Evolutionary conservation across 2,329 filamentous ascomycete species (phyloP), one percentile per base, ranked within the genome.

Genomic region (Arachnopeziza araneosa): DNA sequence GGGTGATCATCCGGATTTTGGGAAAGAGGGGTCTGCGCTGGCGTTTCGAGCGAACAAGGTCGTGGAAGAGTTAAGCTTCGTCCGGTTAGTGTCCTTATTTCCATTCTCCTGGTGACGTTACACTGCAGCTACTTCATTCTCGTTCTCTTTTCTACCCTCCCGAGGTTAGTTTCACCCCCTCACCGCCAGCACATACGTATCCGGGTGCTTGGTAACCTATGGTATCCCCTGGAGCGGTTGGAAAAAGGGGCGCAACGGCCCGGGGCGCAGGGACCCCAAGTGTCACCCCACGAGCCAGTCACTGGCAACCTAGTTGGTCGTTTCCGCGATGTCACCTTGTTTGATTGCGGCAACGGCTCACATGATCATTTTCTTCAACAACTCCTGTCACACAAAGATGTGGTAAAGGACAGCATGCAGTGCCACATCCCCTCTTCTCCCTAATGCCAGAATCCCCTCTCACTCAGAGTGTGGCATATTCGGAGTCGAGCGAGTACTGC

Each of bases 61-160:
- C 12, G 80, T 89, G 17, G 85, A 89, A 69, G 82, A 88, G 66
- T 77, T 92, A 65, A 89, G 85, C 68, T 92, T 92, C 70, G 74
- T 92, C 32, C 83, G 86, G 88, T 91, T 75, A 78, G 87, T 69
- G 50, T 58, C 23, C 36, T 23, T 55, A 50, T 59, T 30, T 30
- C 26, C 54, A 21, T 23, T 22, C 24, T 21, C 14, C 26, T n/a
- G 19, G 24, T 14, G 21, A 26, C 17, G 21, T 24, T 53, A n/a
- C 23, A 26, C 19, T 24, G 24, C 24, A 24, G 51, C 4, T 8
- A 7, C 21, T 26, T 53, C 7, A 17, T 53, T 53, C 19, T 24
- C 51, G 23, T 26, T 14, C 19, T 50, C 23, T 6, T 24, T 26
- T 23, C 50, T 4, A 12, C 23, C 12, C 50, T 26, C 32, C 52